phyloP scores from a whole-genome alignment of 2,329 filamentous ascomycete species.

The Aureobasidium sp. region DNA sequence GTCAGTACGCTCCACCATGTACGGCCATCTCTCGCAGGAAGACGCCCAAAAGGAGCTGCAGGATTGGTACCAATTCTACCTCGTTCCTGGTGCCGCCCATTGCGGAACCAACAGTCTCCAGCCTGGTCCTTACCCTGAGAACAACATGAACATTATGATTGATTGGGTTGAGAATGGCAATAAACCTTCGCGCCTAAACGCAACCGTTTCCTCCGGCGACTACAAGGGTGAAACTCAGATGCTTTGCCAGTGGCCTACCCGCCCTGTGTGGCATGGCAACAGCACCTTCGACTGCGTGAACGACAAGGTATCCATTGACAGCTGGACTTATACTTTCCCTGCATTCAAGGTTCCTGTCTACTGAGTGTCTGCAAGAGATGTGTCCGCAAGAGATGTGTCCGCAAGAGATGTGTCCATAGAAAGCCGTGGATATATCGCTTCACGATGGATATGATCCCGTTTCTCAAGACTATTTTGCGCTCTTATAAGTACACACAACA shows the following conservation, averaged over 20 bases:
- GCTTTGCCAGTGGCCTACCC: constrained; percentile 36
- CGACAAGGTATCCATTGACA: constrained; percentile 32
- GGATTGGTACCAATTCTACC: constrained; percentile 48
- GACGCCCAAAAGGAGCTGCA: constrained; percentile 28
- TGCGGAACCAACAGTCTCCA: constrained; percentile 37
- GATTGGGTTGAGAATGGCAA: constrained; percentile 45
- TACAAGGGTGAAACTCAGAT: constrained; percentile 28
- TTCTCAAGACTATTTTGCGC: too few relatives aligned
- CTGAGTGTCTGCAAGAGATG: constrained; percentile 16
- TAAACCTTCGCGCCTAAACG: constrained; percentile 37
- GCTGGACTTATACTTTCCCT: constrained; percentile 32
- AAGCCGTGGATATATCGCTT: not conserved
- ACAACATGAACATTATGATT: constrained; percentile 40
- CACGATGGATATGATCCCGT: too few relatives aligned
- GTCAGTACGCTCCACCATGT: constrained; percentile 44
- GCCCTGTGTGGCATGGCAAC: constrained; percentile 33
- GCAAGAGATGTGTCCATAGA: not conserved
- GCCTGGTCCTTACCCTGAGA: constrained; percentile 33
- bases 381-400: too few relatives aligned
- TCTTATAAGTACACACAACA: too few relatives aligned
- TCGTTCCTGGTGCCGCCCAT: constrained; percentile 46
- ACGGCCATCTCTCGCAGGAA: constrained; percentile 17
- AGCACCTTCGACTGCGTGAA: constrained; percentile 30
- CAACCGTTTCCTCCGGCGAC: constrained; percentile 23
- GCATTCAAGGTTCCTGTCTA: constrained; percentile 34